phyloP scores from a whole-genome alignment of 2,329 filamentous ascomycete species.

The Leptographium lundbergii region DNA sequence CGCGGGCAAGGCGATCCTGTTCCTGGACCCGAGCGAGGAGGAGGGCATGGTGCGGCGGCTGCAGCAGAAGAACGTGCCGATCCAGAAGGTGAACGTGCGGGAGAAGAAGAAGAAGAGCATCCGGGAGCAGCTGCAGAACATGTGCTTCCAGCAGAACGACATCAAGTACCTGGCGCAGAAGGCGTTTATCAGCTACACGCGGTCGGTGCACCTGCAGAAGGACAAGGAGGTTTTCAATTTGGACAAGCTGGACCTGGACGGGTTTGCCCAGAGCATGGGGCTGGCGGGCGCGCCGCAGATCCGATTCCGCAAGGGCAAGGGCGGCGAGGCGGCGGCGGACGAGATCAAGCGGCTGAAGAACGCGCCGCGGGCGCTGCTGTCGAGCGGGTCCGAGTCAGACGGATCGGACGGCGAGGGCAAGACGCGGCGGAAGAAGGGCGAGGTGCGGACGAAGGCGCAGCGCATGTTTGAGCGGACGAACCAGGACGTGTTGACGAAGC shows the following conservation, averaged over 20 bases:
- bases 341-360: conserved; percentile 84
- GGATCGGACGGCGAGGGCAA: conserved; percentile 30
- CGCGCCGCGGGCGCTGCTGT: conserved; percentile 56
- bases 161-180: conserved; percentile 94
- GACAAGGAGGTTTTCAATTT: conserved; percentile 89
- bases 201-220: conserved; percentile 75
- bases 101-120: conserved; percentile 84
- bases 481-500: conserved; percentile 86
- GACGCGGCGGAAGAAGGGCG: conserved; percentile 45
- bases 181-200: conserved; percentile 81
- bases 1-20: conserved; percentile 75
- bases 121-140: conserved; percentile 73
- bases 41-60: conserved; percentile 77
- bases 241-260: conserved; percentile 71
- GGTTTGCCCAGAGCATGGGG: conserved; percentile 72
- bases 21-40: conserved; percentile 87
- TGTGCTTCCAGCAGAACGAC: conserved; percentile 91
- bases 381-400: conserved; percentile 42
- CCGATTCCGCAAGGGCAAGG: conserved; percentile 68
- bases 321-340: conserved; percentile 27
- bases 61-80: conserved; percentile 78
- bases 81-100: conserved; percentile 75
- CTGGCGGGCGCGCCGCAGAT: conserved; percentile 86
- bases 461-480: conserved; percentile 97
- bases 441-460: conserved; percentile 88